Base-by-base conservation (phyloP, 2,329 filamentous ascomycete species). In the Diaporthe sp. region DNA sequence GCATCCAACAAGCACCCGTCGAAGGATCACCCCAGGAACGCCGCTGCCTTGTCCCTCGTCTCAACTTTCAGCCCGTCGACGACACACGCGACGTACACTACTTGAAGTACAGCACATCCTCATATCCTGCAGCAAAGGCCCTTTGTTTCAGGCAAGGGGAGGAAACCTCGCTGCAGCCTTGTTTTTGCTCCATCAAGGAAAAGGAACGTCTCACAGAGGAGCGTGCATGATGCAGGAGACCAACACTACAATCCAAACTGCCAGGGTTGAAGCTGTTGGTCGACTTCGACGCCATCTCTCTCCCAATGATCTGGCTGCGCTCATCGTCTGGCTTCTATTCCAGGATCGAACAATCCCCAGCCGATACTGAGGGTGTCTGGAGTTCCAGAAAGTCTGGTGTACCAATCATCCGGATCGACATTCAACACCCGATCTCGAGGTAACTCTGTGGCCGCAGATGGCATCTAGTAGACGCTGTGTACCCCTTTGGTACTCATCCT, bases 21-120 rank as follows among this genome's bases (percentile, higher is more conserved):
- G n/a, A 40, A 64, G 60, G 42, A 64, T 64, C 42, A 50, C 7
- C 55, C 69, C 42, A 38, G 69, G 69, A 52, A 52, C 15, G 12
- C 35, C n/a, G 40, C 28, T 52, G 58, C 54, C 55, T 72, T 72
- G 40, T 60, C 22, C 19, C 35, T 22, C 28, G 61, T 54, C 64
- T 68, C 30, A 52, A 52, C 42, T 38, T 38, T 67, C 64, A 67
- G 45, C 60, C 22, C 40, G 40, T 22, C 28, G 28, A 66, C 40
- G 42, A 47, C 35, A 40, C 57, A 30, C 19, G 33, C n/a, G n/a
- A n/a, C n/a, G n/a, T n/a, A n/a, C n/a, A n/a, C n/a, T n/a, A n/a
- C n/a, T n/a, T n/a, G n/a, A n/a, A n/a, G n/a, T n/a, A n/a, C n/a
- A n/a, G n/a, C n/a, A n/a, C n/a, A n/a, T n/a, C n/a, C n/a, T n/a